phyloP scores from a whole-genome alignment of 1,284 basidiomycete species.

The Tilletia indica region DNA sequence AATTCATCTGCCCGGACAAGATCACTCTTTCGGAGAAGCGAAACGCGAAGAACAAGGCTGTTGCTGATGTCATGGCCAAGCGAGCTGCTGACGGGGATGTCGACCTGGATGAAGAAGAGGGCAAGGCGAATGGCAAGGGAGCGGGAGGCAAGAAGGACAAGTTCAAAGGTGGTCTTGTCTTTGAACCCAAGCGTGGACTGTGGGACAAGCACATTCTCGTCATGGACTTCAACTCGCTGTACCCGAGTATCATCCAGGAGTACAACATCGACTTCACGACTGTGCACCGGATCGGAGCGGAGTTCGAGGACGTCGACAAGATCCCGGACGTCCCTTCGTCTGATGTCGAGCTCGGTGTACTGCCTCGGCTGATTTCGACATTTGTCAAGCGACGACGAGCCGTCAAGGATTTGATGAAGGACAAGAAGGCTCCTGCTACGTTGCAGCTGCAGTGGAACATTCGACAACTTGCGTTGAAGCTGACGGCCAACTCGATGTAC shows the following conservation, averaged over 20 bases:
- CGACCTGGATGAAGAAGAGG: constrained; percentile 19
- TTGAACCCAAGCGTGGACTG: constrained; percentile 90
- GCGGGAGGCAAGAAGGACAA: constrained; percentile 76
- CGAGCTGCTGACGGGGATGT: constrained; percentile 48
- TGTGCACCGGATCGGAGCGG: constrained; percentile 69
- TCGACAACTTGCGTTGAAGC: constrained; percentile 93
- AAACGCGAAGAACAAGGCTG: constrained; percentile 28
- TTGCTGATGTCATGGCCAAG: constrained; percentile 66
- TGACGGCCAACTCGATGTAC: constrained; percentile 99
- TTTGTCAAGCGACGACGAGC: constrained; percentile 83
- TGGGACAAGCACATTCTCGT: constrained; percentile 98
- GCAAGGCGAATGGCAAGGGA: constrained; percentile 57
- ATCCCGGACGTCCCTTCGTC: constrained; percentile 82
- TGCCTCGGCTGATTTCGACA: constrained; percentile 91
- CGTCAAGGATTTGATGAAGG: constrained; percentile 95
- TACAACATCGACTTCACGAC: constrained; percentile 99
- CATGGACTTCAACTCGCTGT: constrained; percentile 99
- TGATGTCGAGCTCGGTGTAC: constrained; percentile 76
- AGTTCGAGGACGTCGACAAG: constrained; percentile 60
- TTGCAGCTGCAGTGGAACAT: constrained; percentile 89
- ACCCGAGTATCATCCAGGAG: constrained; percentile 99
- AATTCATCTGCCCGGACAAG: constrained; percentile 97
- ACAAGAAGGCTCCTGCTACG: constrained; percentile 70
- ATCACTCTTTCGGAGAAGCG: constrained; percentile 66
- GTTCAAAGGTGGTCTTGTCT: constrained; percentile 97